phyloP scores from a whole-genome alignment of 345 rosid genomes.

The Brassica incana region DNA sequence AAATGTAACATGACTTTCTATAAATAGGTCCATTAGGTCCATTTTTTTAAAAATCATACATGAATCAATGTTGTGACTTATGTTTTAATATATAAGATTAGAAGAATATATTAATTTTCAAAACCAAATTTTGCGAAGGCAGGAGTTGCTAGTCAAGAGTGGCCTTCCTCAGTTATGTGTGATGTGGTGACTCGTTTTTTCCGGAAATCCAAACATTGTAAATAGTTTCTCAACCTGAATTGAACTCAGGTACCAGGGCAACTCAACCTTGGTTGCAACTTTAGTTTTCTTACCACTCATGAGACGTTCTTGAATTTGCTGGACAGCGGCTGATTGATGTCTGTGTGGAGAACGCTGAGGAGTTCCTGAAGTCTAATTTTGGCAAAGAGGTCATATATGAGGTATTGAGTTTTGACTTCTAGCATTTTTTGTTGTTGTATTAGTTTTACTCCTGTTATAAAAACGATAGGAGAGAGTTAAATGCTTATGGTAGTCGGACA shows the following conservation, averaged over 20 bases:
- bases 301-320: conserved; percentile 31
- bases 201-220: no score
- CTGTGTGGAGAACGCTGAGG: conserved; percentile 64
- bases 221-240: no score
- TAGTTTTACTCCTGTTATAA: conserved; percentile 8
- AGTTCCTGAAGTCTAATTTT: conserved; percentile 68
- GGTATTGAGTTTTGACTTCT: conserved; percentile 43
- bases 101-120: no score
- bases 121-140: conserved; percentile 52
- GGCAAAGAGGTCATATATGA: conserved; percentile 81
- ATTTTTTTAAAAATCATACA: no score
- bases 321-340: conserved; percentile 70
- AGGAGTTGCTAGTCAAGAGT: conserved; percentile 68
- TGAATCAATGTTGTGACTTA: no score
- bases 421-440: background rate
- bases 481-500: background rate
- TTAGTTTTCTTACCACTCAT: background rate
- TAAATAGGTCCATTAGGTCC: no score
- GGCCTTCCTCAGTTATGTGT: conserved; percentile 89
- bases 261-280: no score
- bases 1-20: no score
- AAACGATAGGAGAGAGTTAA: background rate
- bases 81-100: no score
- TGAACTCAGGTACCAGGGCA: no score
- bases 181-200: background rate